phyloP scores from a whole-genome alignment of 177 flowering plant genomes.

The Vitis hybrid region DNA sequence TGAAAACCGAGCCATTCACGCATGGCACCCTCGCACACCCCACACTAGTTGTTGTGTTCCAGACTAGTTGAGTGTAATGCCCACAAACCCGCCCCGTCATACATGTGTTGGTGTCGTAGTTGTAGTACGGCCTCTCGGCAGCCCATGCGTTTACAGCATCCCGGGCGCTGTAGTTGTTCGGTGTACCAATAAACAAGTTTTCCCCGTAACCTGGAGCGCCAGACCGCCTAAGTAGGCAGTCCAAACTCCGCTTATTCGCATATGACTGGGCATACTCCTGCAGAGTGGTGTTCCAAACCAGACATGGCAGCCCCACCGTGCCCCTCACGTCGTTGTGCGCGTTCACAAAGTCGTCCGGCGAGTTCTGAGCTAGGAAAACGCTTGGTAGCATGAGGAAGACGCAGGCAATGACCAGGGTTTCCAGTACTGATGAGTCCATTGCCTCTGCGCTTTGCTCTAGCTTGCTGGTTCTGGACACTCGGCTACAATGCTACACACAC shows the following conservation, averaged over 20 bases:
- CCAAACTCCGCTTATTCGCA: not conserved
- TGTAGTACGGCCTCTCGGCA: not conserved
- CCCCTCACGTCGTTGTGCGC: not conserved
- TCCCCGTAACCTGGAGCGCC: not conserved
- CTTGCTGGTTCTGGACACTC: no score
- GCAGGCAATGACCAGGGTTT: not conserved
- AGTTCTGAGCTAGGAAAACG: not conserved
- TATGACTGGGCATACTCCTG: not conserved
- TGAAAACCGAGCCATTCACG: not conserved
- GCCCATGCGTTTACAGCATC: conserved; percentile 2
- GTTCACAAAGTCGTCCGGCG: not conserved
- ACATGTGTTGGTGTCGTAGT: not conserved
- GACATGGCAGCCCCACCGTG: not conserved
- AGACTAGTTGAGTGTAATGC: conserved; percentile 6
- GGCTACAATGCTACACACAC: no score
- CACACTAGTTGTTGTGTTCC: not conserved
- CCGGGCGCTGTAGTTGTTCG: not conserved
- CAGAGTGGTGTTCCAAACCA: not conserved
- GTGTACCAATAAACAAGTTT: not conserved
- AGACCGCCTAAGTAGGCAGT: not conserved
- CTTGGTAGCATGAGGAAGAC: not conserved
- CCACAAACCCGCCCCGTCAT: not conserved
- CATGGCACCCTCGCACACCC: conserved; percentile 2
- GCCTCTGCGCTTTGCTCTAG: no score
- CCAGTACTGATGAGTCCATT: no score